Evolutionary conservation across 2,329 filamentous ascomycete species (phyloP).

Genomic region (Pseudogymnoascus sp.): DNA sequence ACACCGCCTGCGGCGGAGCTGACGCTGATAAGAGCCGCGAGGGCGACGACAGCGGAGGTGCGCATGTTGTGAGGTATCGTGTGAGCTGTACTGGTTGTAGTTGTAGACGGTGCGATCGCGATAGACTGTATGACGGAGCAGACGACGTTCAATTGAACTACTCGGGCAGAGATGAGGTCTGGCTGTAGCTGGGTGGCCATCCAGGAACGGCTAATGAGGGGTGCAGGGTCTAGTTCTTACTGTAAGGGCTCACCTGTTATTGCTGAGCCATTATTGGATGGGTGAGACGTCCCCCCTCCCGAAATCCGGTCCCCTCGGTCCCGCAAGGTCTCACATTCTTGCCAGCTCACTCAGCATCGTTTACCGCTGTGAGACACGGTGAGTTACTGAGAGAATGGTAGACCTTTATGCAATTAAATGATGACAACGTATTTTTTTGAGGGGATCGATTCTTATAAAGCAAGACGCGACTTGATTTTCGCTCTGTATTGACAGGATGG

Average conservation of each 20-base stretch:
- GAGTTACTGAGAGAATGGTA: neutral
- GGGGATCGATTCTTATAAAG: neutral
- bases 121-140: conserved; percentile 7
- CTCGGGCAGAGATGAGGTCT: neutral
- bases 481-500: neutral
- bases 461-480: neutral
- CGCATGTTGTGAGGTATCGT: conserved; percentile 12
- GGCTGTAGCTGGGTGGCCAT: neutral
- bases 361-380: neutral
- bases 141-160: neutral
- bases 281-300: neutral
- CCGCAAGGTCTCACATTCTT: neutral
- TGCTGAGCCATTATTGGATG: neutral
- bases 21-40: conserved; percentile 41
- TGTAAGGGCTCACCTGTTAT: neutral
- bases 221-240: neutral
- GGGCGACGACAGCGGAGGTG: conserved; percentile 31
- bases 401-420: neutral
- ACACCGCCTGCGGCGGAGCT: conserved; percentile 29
- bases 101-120: conserved; percentile 10
- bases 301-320: neutral
- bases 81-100: conserved; percentile 11
- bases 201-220: conserved; percentile 9
- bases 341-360: neutral
- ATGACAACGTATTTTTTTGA: neutral